Base-by-base conservation (phyloP, 768 basidiomycete genomes). In the Sutorius australiensis region DNA sequence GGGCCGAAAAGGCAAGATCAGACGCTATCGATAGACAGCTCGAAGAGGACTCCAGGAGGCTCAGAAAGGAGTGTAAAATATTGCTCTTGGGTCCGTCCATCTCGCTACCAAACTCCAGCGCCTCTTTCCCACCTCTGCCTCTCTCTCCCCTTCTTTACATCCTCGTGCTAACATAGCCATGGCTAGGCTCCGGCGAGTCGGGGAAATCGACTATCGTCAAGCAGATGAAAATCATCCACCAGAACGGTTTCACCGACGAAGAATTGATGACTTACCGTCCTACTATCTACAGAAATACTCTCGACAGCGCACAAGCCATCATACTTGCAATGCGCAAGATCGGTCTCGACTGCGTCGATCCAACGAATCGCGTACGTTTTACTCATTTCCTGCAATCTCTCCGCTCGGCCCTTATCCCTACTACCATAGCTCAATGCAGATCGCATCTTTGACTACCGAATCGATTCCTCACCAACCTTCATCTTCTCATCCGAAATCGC, bases 211-310 rank as follows among this genome's bases (percentile, higher is more conserved):
- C 95, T 0, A 92, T 98, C 58, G 93, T 97, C 33, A 98, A 98
- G 68, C 95, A 98, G 71, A 97, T 98, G 94, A 97, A 95, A 78
- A 95, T 98, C 53, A 94, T 98, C 45, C 90, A 98, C 68, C 90
- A 95, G 68, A 84, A 86, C 56, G 95, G 95, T 12, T 98, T 93
- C 72, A 81, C 85, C 3, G 70, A 72, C 8, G 80, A 87, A 0
- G 93, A 97, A 67, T 81, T 92, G 27, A 76, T 85, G 54, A 77
- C 82, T 3, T 95, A 83, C 74, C 77, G 87, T 17, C 80, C 84
- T 0, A 85, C 86, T 30, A 84, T 98, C 44, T 92, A 87, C 72
- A 83, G 84, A 61, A 89, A 95, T 68, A 84, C 95, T 5, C 75
- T 95, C 55, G 95, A 98, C 58, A 89, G 86, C 6, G 93, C 90